Conservation (phyloP, 805 yeast genomes). For the Cyberlindnera misumaiensis region DNA sequence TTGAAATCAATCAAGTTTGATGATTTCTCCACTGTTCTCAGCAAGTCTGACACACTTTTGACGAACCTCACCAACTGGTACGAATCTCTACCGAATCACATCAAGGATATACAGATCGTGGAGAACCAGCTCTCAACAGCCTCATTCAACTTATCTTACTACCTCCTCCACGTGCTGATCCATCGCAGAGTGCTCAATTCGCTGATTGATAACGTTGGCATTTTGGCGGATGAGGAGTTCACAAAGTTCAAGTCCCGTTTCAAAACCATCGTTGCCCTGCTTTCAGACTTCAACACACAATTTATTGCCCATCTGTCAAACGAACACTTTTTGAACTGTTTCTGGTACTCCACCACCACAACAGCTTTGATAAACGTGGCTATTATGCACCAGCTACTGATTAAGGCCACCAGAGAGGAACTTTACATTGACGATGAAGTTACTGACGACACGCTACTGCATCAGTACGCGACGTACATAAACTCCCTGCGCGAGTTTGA, state of each 20-base stretch:
- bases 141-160: conserved; percentile 19
- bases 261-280: conserved; percentile 9
- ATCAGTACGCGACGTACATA: conserved; percentile 5
- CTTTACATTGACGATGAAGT: conserved; percentile 16
- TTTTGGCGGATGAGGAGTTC: conserved; percentile 7
- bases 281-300: conserved; percentile 13
- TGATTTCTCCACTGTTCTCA: conserved; percentile 15
- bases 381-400: conserved; percentile 12
- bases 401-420: conserved; percentile 13
- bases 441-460: conserved; percentile 1
- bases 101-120: conserved; percentile 9
- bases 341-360: conserved; percentile 8
- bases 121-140: conserved; percentile 14
- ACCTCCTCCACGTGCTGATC: conserved; percentile 16
- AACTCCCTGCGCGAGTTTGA: conserved; percentile 2
- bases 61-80: conserved; percentile 20
- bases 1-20: conserved; percentile 20
- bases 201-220: conserved; percentile 15
- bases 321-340: conserved; percentile 14
- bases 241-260: conserved; percentile 13
- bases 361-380: conserved; percentile 20
- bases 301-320: conserved; percentile 16
- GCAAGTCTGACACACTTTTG: conserved; percentile 12
- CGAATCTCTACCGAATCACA: conserved; percentile 12
- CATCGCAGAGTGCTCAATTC: conserved; percentile 20